Percentiles rank a stretch among this genome's conserved stretches.
phyloP scores from a whole-genome alignment of 1,284 basidiomycete species.

The Melampsora larici-populina region DNA sequence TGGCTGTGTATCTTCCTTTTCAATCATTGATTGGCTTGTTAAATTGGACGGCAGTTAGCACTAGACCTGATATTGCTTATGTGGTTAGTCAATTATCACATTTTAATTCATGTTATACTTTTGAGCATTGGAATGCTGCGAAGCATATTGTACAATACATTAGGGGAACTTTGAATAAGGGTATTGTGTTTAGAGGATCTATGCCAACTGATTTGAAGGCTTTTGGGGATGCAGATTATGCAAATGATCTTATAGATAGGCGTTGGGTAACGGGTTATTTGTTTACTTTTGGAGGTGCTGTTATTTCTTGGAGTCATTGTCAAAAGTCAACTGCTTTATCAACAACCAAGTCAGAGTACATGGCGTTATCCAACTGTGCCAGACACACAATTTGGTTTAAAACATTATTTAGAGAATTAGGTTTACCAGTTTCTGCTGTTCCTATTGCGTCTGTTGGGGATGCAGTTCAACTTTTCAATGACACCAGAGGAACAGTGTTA shows the following conservation, averaged over 20 bases:
- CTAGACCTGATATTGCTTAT: no score
- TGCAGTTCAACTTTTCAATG: not conserved
- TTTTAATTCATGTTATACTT: not conserved
- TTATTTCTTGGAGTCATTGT: not conserved
- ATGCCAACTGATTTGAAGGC: not conserved
- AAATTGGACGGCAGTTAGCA: not conserved
- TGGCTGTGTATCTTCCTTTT: not conserved
- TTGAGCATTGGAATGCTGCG: no score
- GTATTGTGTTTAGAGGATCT: not conserved
- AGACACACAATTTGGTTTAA: not conserved
- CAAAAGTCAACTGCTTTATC: not conserved
- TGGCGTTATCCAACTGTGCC: not conserved
- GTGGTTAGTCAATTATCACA: not conserved
- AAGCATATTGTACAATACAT: slow-evolving; percentile 1
- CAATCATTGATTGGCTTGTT: not conserved
- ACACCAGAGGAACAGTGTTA: not conserved
- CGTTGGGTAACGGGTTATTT: not conserved
- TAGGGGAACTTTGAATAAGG: no score
- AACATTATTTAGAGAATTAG: not conserved
- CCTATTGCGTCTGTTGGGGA: not conserved
- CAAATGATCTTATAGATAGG: not conserved
- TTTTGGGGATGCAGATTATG: not conserved
- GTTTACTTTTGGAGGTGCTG: not conserved
- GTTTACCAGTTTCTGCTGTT: not conserved
- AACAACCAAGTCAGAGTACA: not conserved